phyloP scores from a whole-genome alignment of 163 green algal species.

The Smithsoniella earleae region DNA sequence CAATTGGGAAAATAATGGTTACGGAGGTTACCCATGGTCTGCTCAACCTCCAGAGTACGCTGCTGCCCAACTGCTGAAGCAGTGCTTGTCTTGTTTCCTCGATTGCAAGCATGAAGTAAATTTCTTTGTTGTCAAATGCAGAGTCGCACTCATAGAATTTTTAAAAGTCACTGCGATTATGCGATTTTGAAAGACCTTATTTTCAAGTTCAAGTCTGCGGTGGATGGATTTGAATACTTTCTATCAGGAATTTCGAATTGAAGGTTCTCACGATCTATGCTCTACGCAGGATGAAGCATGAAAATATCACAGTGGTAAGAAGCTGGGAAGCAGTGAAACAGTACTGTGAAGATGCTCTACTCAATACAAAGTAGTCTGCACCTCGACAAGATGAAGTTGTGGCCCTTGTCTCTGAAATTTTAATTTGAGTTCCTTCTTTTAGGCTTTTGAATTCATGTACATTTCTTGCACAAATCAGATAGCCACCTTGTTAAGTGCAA shows the following conservation, averaged over 20 bases:
- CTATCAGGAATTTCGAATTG: not conserved
- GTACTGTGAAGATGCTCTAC: too few relatives aligned
- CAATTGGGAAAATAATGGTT: constrained; percentile 65
- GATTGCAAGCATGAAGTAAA: constrained; percentile 22
- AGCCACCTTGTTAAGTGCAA: too few relatives aligned
- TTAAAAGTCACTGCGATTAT: not conserved
- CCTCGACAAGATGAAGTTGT: too few relatives aligned
- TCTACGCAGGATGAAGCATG: constrained; percentile 34
- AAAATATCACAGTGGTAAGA: constrained; percentile 49
- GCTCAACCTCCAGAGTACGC: constrained; percentile 38
- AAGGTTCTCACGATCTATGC: constrained; percentile 26
- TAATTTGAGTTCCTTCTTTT: too few relatives aligned
- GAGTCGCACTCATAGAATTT: not conserved
- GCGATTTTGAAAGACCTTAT: not conserved
- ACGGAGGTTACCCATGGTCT: constrained; percentile 94
- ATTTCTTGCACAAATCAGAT: too few relatives aligned
- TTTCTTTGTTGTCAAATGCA: not conserved
- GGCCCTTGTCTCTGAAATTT: too few relatives aligned
- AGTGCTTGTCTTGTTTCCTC: too few relatives aligned
- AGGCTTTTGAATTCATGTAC: too few relatives aligned
- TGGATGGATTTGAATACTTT: not conserved
- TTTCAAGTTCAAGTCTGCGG: constrained; percentile 6
- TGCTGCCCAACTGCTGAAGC: too few relatives aligned
- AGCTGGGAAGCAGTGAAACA: constrained; percentile 49
- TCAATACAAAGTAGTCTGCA: too few relatives aligned